Conservation (phyloP, 306 rosid species). For the Mimosa bimucronata region DNA sequence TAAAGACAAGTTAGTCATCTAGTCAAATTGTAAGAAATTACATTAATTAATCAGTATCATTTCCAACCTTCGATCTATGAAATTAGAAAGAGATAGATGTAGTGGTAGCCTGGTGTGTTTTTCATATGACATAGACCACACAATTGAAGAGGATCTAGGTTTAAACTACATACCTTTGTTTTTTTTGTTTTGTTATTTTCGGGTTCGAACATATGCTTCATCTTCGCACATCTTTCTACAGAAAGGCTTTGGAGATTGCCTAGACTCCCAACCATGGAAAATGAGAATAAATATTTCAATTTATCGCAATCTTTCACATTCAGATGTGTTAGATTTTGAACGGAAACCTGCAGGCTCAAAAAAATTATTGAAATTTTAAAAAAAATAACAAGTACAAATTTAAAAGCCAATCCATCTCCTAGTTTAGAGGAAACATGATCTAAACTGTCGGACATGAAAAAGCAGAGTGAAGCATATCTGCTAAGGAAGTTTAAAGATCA, state of each 20-base stretch:
- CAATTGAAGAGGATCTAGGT: neutral
- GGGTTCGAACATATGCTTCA: slow-evolving; percentile 33
- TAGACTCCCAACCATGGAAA: slow-evolving; percentile 36
- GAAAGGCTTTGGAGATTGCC: slow-evolving; percentile 44
- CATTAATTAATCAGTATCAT: neutral
- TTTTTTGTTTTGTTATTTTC: neutral
- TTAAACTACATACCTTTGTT: slow-evolving; percentile 17
- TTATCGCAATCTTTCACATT: slow-evolving; percentile 30
- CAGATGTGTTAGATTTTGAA: slow-evolving; percentile 29
- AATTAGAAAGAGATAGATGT: neutral
- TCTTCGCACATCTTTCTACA: slow-evolving; percentile 32
- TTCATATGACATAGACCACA: neutral
- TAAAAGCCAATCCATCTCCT: neutral
- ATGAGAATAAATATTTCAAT: slow-evolving; percentile 14
- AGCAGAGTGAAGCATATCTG: neutral
- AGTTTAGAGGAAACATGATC: neutral
- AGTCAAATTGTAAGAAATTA: neutral
- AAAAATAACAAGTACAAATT: neutral
- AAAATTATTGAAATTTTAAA: too few relatives aligned
- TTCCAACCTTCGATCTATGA: neutral
- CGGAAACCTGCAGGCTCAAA: neutral
- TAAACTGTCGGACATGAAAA: neutral
- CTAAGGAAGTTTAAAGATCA: neutral
- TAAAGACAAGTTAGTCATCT: neutral
- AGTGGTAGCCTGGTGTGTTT: too few relatives aligned